Evolutionary conservation across 1,284 basidiomycete genomes (phyloP).

Genomic region (Cyathus olla): DNA sequence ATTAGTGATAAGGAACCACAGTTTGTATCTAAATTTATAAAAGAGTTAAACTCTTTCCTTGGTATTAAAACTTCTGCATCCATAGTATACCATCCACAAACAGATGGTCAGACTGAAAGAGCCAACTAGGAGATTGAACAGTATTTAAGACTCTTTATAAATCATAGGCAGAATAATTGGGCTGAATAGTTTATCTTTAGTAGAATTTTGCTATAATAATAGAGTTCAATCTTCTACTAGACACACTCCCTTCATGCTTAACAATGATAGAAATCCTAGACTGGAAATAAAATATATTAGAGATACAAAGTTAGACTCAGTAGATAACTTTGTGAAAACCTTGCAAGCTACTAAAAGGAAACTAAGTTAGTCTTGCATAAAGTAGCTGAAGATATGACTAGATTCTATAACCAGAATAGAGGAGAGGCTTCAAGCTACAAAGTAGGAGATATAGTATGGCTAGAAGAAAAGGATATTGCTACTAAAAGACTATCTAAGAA

Average conservation of each 20-base stretch:
- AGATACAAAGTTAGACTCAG: constrained; percentile 7
- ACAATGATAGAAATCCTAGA: constrained; percentile 17
- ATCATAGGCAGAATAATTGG: constrained; percentile 25
- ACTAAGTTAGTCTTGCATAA: constrained; percentile 13
- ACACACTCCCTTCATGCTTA: constrained; percentile 8
- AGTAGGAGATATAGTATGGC: constrained; percentile 38
- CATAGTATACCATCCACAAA: constrained; percentile 32
- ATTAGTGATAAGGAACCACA: constrained; percentile 43
- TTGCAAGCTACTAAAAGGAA: constrained; percentile 16
- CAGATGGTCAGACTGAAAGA: constrained; percentile 43
- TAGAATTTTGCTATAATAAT: constrained; percentile 24
- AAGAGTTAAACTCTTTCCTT: constrained; percentile 27
- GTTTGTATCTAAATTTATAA: constrained; percentile 41
- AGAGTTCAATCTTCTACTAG: constrained; percentile 13
- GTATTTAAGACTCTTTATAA: too few species aligned
- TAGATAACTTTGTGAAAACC: constrained; percentile 15
- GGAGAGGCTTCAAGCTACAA: constrained; percentile 1
- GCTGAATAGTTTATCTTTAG: constrained; percentile 12
- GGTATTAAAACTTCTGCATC: too few species aligned
- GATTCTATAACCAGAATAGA: constrained; percentile 13
- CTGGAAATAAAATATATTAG: constrained; percentile 20
- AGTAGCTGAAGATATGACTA: constrained; percentile 13
- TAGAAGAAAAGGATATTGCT: constrained; percentile 35
- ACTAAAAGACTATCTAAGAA: constrained; percentile 41
- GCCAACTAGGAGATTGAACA: constrained; percentile 21